A percentile compares a stretch with the other conserved stretches of the same genome.
phyloP scores from a whole-genome alignment of 768 basidiomycete species.

The Sutorius australiensis region DNA sequence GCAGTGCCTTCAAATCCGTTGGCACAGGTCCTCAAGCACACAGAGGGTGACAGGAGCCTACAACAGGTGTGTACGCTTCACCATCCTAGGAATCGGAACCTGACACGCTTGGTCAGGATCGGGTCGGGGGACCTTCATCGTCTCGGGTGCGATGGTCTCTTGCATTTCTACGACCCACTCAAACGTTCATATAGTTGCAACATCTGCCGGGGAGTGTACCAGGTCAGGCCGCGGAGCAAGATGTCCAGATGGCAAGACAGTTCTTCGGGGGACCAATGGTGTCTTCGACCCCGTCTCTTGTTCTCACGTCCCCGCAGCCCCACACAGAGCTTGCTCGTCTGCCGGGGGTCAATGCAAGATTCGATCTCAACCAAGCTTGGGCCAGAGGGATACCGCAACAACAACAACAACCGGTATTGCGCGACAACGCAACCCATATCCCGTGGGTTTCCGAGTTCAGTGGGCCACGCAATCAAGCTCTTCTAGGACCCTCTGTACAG shows the following conservation, averaged over 20 bases:
- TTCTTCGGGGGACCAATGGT: conserved; percentile 59
- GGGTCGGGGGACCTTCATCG: conserved; percentile 68
- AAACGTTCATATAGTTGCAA: conserved; percentile 51
- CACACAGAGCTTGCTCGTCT: conserved; percentile 31
- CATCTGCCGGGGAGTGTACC: conserved; percentile 63
- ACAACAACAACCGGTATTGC: conserved; percentile 37
- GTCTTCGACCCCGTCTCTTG: conserved; percentile 33
- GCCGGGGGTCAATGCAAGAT: conserved; percentile 23
- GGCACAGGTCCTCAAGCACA: conserved; percentile 84
- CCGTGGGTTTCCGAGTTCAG: conserved; percentile 61
- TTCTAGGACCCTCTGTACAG: conserved; percentile 31
- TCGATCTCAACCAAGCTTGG: conserved; percentile 53
- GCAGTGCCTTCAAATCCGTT: conserved; percentile 81
- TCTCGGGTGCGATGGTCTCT: conserved; percentile 47
- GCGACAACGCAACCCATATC: conserved; percentile 31
- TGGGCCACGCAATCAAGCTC: conserved; percentile 22
- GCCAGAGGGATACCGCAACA: conserved; percentile 45
- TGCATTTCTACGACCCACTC: not conserved
- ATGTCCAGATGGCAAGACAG: conserved; percentile 70
- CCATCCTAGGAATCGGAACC: not conserved
- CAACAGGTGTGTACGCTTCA: conserved; percentile 58
- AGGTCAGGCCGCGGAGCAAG: conserved; percentile 53
- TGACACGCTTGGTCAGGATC: conserved; percentile 48
- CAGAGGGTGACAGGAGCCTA: conserved; percentile 82
- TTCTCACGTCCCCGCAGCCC: conserved; percentile 30